Conservation (phyloP, 495 filamentous ascomycete genomes). For the Xylaria telfairii region DNA sequence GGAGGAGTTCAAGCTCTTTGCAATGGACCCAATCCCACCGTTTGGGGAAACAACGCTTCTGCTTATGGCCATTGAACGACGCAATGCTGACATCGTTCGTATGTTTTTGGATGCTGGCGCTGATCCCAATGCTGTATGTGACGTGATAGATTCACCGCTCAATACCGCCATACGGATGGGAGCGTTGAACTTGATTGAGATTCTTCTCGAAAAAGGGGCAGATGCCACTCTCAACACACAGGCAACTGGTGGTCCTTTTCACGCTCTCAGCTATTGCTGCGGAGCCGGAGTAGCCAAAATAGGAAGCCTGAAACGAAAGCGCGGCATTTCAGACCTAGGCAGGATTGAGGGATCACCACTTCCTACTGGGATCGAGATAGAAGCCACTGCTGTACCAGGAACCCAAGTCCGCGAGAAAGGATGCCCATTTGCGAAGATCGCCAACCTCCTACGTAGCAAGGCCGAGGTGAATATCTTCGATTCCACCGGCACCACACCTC, state of each 20-base stretch:
- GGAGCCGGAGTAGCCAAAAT: background rate
- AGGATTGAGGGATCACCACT: background rate
- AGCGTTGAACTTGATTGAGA: background rate
- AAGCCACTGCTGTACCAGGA: no score
- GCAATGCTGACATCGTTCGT: background rate
- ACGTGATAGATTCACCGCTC: background rate
- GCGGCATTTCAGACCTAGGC: background rate
- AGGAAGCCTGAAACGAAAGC: no score
- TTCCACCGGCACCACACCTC: background rate
- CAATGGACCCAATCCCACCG: no score
- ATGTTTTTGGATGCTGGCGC: background rate
- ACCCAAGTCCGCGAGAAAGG: no score
- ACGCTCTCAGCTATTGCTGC: background rate
- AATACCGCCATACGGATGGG: background rate
- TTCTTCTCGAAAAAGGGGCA: background rate
- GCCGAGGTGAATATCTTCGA: background rate
- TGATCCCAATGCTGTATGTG: background rate
- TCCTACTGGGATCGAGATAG: background rate
- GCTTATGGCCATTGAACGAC: background rate
- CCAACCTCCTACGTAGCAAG: background rate
- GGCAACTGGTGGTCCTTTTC: background rate
- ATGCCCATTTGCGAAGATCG: no score
- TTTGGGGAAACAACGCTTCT: no score
- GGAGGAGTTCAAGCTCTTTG: no score
- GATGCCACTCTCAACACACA: background rate